Evolutionary conservation across 2,329 filamentous ascomycete genomes (phyloP).

Genomic region (Claviceps purpurea): DNA sequence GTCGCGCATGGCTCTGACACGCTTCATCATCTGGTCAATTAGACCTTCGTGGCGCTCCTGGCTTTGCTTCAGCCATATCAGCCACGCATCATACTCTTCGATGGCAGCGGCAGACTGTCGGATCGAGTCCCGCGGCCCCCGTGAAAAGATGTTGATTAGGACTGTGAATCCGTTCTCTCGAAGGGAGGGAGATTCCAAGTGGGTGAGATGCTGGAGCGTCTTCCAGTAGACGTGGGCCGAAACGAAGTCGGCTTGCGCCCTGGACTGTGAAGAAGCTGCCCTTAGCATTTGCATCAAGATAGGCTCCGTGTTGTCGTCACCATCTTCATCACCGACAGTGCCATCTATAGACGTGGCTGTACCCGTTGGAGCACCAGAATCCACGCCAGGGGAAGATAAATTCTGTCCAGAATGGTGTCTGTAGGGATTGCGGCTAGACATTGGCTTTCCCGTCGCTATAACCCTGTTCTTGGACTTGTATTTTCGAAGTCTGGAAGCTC

Average conservation of each 20-base stretch:
- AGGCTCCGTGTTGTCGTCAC: constrained; percentile 30
- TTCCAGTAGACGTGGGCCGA: constrained; percentile 77
- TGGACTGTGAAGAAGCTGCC: constrained; percentile 62
- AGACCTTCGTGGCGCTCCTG: constrained; percentile 64
- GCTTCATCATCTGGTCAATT: constrained; percentile 62
- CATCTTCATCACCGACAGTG: background rate
- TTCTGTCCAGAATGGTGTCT: constrained; percentile 21
- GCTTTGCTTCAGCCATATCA: constrained; percentile 71
- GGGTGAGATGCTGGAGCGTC: constrained; percentile 60
- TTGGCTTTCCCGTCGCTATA: constrained; percentile 35
- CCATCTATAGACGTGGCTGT: background rate
- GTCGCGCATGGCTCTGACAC: constrained; percentile 64
- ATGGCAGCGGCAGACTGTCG: constrained; percentile 57
- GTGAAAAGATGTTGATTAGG: constrained; percentile 59
- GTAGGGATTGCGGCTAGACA: constrained; percentile 47
- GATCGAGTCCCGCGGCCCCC: constrained; percentile 56
- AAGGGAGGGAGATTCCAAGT: constrained; percentile 45
- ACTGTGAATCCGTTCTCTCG: constrained; percentile 57
- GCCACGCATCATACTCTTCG: constrained; percentile 68
- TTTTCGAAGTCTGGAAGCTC: constrained; percentile 47
- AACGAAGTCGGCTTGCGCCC: constrained; percentile 69
- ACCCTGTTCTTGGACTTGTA: constrained; percentile 47
- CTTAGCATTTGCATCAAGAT: constrained; percentile 61
- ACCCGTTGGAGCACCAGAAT: constrained; percentile 4
- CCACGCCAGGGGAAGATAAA: constrained; percentile 3